phyloP scores from a whole-genome alignment of 2,329 filamentous ascomycete genomes.

The Penicillium sp. region DNA sequence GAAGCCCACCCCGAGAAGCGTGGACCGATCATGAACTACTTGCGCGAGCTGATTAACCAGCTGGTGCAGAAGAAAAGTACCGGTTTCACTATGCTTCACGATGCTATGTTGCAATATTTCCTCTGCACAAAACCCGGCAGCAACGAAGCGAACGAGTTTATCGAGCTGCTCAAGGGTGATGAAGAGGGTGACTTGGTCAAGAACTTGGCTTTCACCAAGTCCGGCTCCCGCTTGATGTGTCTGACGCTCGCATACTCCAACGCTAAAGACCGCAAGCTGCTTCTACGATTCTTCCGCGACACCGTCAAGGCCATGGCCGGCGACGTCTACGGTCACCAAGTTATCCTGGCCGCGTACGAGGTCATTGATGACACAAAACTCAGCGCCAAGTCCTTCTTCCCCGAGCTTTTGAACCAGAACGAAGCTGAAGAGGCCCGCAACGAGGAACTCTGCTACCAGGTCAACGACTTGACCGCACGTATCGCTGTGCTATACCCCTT shows the following conservation, averaged over 20 bases:
- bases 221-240: slow-evolving; percentile 78
- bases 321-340: slow-evolving; percentile 73
- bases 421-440: slow-evolving; percentile 39
- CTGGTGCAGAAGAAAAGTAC: slow-evolving; percentile 95
- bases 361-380: slow-evolving; percentile 93
- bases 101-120: slow-evolving; percentile 97
- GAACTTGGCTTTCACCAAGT: slow-evolving; percentile 93
- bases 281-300: slow-evolving; percentile 87
- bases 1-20: slow-evolving; percentile 79
- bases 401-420: slow-evolving; percentile 77
- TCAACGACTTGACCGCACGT: slow-evolving; percentile 52
- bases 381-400: slow-evolving; percentile 79
- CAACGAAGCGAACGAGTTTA: slow-evolving; percentile 80
- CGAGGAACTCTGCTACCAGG: slow-evolving; percentile 46
- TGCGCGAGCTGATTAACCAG: slow-evolving; percentile 84
- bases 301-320: slow-evolving; percentile 81
- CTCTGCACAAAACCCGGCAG: slow-evolving; percentile 73
- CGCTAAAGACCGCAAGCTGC: slow-evolving; percentile 88
- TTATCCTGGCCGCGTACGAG: slow-evolving; percentile 84
- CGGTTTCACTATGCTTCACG: slow-evolving; percentile 95
- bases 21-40: slow-evolving; percentile 78
- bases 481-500: slow-evolving; percentile 78
- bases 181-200: slow-evolving; percentile 87
- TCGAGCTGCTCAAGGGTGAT: slow-evolving; percentile 88
- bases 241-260: slow-evolving; percentile 78